These are phyloP conservation scores for Monascus purpureus DNA, from an alignment of 495 filamentous ascomycete species.

Conservation along the genomic window DNA sequence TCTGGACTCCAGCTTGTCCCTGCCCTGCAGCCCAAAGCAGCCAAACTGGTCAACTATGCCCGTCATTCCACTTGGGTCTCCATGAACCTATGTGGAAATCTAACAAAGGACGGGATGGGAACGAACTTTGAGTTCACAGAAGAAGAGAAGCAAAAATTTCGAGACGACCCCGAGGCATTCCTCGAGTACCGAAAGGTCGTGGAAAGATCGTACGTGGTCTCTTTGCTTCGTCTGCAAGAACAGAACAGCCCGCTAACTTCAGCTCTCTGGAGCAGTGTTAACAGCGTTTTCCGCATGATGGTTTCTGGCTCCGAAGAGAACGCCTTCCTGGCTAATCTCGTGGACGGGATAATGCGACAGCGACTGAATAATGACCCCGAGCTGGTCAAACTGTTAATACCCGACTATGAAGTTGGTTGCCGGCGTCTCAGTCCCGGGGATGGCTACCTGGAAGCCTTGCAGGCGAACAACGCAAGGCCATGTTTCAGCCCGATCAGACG, in stretches of 20 bases:
- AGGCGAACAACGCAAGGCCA: slow-evolving; percentile 30
- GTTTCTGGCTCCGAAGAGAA: not conserved
- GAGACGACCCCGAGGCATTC: slow-evolving; percentile 9
- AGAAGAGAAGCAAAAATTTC: slow-evolving; percentile 16
- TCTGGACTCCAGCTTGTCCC: slow-evolving; percentile 41
- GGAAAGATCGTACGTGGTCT: slow-evolving; percentile 23
- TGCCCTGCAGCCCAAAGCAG: slow-evolving; percentile 31
- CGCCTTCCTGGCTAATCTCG: slow-evolving; percentile 1
- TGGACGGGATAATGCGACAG: slow-evolving; percentile 16
- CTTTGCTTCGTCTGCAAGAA: no score
- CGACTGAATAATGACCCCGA: slow-evolving; percentile 16
- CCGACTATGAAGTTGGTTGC: slow-evolving; percentile 26
- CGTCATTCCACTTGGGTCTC: slow-evolving; percentile 10
- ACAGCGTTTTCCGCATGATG: slow-evolving; percentile 1
- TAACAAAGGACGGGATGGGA: slow-evolving; percentile 4
- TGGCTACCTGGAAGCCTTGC: slow-evolving; percentile 24
- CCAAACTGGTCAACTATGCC: slow-evolving; percentile 15
- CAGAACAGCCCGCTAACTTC: no score
- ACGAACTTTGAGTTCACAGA: slow-evolving; percentile 11
- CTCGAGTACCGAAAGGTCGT: slow-evolving; percentile 24
- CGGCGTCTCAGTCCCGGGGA: slow-evolving; percentile 26
- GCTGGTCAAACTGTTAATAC: slow-evolving; percentile 25
- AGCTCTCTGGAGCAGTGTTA: slow-evolving; percentile 3
- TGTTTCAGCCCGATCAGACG: slow-evolving; percentile 29
- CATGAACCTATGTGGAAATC: no score